Conservation (phyloP, 306 rosid genomes). For the Lablab purpureus region DNA sequence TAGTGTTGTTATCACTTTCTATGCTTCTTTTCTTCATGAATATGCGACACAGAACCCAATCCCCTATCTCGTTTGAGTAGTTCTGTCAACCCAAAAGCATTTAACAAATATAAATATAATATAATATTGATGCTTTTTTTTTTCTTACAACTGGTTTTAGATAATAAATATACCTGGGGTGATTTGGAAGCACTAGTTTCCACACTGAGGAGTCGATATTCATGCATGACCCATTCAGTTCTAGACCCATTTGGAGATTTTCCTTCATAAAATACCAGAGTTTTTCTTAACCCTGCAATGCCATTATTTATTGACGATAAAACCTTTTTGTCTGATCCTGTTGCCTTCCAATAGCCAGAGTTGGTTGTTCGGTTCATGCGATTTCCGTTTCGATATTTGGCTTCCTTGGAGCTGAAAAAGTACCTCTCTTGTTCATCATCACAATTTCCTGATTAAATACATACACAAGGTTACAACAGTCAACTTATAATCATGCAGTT, state of each 20-base stretch:
- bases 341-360: slow-evolving; percentile 85
- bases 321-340: slow-evolving; percentile 68
- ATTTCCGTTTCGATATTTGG: slow-evolving; percentile 59
- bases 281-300: slow-evolving; percentile 67
- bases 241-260: slow-evolving; percentile 59
- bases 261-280: slow-evolving; percentile 66
- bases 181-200: slow-evolving; percentile 22
- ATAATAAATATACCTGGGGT: slow-evolving; percentile 35
- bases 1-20: slow-evolving; percentile 12
- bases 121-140: not conserved
- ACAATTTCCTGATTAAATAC: slow-evolving; percentile 45
- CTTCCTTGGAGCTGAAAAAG: slow-evolving; percentile 72
- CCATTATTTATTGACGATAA: slow-evolving; percentile 50
- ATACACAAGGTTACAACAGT: not conserved
- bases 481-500: not conserved
- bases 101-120: slow-evolving; percentile 7
- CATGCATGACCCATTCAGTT: slow-evolving; percentile 84
- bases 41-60: slow-evolving; percentile 83
- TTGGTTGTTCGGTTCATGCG: slow-evolving; percentile 65
- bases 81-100: slow-evolving; percentile 46
- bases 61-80: slow-evolving; percentile 48
- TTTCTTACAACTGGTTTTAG: not conserved
- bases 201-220: slow-evolving; percentile 64
- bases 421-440: slow-evolving; percentile 66
- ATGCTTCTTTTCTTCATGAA: slow-evolving; percentile 59